Conservation (phyloP, 495 filamentous ascomycete genomes). For the Pyronema omphalodes region DNA sequence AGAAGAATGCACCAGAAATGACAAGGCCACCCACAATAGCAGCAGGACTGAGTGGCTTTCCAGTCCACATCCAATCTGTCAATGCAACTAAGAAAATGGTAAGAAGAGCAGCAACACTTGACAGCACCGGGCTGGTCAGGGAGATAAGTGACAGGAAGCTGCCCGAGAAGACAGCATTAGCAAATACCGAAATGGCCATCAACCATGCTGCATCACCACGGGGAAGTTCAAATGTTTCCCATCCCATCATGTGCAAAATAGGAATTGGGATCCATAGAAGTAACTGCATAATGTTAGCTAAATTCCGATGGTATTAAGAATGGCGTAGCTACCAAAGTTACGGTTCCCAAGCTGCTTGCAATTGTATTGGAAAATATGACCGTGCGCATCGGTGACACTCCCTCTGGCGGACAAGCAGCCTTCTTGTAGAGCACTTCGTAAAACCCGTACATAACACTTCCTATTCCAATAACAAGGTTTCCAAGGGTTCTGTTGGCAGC, state of each 20-base stretch:
- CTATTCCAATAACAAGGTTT: slow-evolving; percentile 83
- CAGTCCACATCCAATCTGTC: slow-evolving; percentile 70
- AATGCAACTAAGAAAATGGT: slow-evolving; percentile 94
- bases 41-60: slow-evolving; percentile 49
- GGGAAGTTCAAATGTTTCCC: slow-evolving; percentile 70
- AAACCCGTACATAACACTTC: slow-evolving; percentile 82
- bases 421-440: slow-evolving; percentile 96
- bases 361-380: slow-evolving; percentile 89
- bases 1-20: slow-evolving; percentile 68
- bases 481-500: slow-evolving; percentile 45
- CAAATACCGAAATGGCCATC: slow-evolving; percentile 56
- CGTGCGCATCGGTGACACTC: slow-evolving; percentile 55
- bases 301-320: background rate
- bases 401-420: slow-evolving; percentile 79
- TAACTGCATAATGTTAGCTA: slow-evolving; percentile 13
- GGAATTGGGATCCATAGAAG: slow-evolving; percentile 89
- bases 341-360: slow-evolving; percentile 63
- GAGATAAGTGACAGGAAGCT: slow-evolving; percentile 82
- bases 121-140: slow-evolving; percentile 79
- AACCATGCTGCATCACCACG: slow-evolving; percentile 57
- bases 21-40: slow-evolving; percentile 66
- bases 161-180: slow-evolving; percentile 84
- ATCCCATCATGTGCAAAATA: slow-evolving; percentile 54
- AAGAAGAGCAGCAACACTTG: slow-evolving; percentile 74
- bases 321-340: slow-evolving; percentile 41